Base-by-base conservation (phyloP, 805 yeast genomes). In the Kodamaea nitidulidarum region DNA sequence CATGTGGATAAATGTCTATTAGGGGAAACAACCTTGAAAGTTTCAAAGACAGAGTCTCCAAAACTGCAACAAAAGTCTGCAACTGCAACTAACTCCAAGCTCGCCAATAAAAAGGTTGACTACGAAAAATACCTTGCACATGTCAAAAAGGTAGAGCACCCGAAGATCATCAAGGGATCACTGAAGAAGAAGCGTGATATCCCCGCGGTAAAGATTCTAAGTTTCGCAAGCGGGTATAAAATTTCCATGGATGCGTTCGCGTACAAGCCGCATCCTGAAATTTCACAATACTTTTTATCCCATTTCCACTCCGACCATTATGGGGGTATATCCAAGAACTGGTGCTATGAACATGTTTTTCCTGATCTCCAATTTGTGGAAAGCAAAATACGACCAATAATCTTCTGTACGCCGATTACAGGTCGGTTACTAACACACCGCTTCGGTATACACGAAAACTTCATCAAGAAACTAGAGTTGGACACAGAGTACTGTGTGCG, bases 291-390 rank as follows among this genome's bases (percentile, higher is more conserved):
- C 58, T 76, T 83, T 45, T 60, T 85, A 17, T 74, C 88, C 0
- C 98, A 93, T 63, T 91, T 85, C 64, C 98, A 93, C 58, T 69
- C 95, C 0, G 98, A 93, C 56, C 98, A 93, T 56, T 93, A 93
- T 54, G 88, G 87, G 3, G 98, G 98, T 0, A 61, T 93, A 11
- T 63, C 80, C 2, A 84, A 84, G 50, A 67, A 71, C 15, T 93
- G 98, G 98, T 60, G 71, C 33, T 54, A 59, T 29, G 70, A 67
- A 41, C 46, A 71, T 17, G 60, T 66, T 2, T 58, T 67, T 35
- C 49, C 50, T 4, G 58, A 51, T 12, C 47, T 45, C 27, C 58
- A 61, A 40, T 56, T 50, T 36, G 38, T 26, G 8, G 53, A 49
- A 14, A 47, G 53, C 36, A 46, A 50, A 3, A 35, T 45, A 11